Conservation (phyloP, 441 rosid genomes). For the Populus hybrid region DNA sequence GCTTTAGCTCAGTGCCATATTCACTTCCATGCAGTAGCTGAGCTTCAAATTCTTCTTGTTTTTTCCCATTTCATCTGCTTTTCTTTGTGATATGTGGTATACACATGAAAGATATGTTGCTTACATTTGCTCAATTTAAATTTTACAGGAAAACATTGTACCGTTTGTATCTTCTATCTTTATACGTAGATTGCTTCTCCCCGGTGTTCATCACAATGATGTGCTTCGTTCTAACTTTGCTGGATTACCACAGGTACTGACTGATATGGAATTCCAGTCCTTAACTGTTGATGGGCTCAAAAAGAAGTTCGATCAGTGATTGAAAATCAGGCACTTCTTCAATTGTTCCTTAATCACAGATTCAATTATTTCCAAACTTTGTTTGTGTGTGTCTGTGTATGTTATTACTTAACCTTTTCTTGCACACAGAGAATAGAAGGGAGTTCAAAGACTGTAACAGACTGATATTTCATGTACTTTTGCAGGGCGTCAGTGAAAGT, state of each 20-base stretch:
- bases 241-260: constrained; percentile 78
- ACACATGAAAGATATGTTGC: constrained; percentile 5
- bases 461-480: no score
- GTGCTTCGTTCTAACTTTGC: constrained; percentile 68
- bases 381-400: no score
- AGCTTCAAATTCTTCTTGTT: not conserved
- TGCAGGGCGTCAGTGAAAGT: no score
- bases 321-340: constrained; percentile 67
- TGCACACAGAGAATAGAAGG: no score
- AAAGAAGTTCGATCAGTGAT: constrained; percentile 75
- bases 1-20: not conserved
- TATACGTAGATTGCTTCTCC: constrained; percentile 79
- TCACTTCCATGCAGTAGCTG: constrained; percentile 1
- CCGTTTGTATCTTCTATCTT: constrained; percentile 82
- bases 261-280: constrained; percentile 82
- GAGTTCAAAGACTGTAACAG: no score
- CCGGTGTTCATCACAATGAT: constrained; percentile 66
- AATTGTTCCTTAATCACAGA: not conserved
- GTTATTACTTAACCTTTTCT: no score
- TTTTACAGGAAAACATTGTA: constrained; percentile 69
- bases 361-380: not conserved
- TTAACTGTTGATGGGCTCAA: constrained; percentile 79
- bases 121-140: constrained; percentile 15
- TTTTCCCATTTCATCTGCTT: not conserved
- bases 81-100: constrained; percentile 6